These are phyloP conservation scores for Basidioascus undulatus DNA, from an alignment of 768 basidiomycete species.

Conservation along the genomic window DNA sequence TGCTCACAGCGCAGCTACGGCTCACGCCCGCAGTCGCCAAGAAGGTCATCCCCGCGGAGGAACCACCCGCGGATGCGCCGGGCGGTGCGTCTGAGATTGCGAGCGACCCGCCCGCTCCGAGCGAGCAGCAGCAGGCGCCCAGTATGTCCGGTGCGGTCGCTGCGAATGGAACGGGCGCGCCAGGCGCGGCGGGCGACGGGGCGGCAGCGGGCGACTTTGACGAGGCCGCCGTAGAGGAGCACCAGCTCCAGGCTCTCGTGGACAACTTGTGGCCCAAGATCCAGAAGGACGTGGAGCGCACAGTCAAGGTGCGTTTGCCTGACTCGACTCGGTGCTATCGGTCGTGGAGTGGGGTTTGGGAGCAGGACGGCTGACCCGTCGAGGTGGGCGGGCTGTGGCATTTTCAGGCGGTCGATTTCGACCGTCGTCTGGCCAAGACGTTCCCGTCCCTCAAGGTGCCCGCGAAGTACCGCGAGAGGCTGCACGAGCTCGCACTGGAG, in stretches of 20 bases:
- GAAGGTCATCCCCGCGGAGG: conserved; percentile 21
- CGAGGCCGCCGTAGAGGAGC: conserved; percentile 14
- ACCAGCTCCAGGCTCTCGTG: conserved; percentile 40
- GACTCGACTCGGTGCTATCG: neutral
- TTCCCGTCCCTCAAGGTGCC: conserved; percentile 41
- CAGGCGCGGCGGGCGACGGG: conserved; percentile 16
- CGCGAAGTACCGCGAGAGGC: conserved; percentile 29
- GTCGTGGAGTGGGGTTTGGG: neutral
- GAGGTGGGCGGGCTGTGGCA: neutral
- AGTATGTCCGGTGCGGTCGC: neutral
- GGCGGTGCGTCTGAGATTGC: neutral
- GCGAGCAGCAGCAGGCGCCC: neutral
- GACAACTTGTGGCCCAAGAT: conserved; percentile 68
- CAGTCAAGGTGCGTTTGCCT: conserved; percentile 33
- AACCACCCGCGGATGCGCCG: neutral
- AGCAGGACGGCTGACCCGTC: neutral
- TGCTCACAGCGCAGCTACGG: neutral
- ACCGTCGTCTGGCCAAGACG: conserved; percentile 43
- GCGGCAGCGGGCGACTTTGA: conserved; percentile 17
- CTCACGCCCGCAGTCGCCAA: conserved; percentile 55
- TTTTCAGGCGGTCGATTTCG: conserved; percentile 51
- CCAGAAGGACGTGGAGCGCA: conserved; percentile 54
- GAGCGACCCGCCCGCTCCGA: neutral
- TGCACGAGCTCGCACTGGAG: conserved; percentile 28
- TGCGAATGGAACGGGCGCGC: neutral